Percentiles rank a stretch among this genome's conserved stretches.
phyloP scores from a whole-genome alignment of 2,329 filamentous ascomycete species.

The Venturia carpophila region DNA sequence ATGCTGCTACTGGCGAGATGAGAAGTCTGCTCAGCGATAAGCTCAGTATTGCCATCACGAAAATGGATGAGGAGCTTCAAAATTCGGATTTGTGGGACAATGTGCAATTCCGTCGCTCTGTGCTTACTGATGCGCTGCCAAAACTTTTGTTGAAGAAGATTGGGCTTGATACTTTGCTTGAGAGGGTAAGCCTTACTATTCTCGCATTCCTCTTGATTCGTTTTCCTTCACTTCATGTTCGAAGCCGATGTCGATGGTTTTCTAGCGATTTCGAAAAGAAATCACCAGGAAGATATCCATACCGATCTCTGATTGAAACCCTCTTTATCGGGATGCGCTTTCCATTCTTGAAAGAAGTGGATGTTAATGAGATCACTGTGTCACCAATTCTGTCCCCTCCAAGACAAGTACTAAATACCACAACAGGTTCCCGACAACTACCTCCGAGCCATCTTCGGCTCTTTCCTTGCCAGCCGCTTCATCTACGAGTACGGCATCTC shows the following conservation, averaged over 20 bases:
- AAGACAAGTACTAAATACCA: slow-evolving; percentile 22
- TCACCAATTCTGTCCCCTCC: not conserved
- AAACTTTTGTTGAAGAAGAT: slow-evolving; percentile 79
- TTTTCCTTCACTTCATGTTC: too few relatives aligned
- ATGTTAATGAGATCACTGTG: too few relatives aligned
- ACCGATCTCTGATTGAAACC: too few relatives aligned
- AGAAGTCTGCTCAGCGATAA: slow-evolving; percentile 87
- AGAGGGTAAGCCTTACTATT: slow-evolving; percentile 50
- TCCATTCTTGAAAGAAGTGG: too few relatives aligned
- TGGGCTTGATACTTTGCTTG: slow-evolving; percentile 77
- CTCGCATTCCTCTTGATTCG: too few relatives aligned
- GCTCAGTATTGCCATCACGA: slow-evolving; percentile 87
- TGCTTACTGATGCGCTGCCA: slow-evolving; percentile 79
- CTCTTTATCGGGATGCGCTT: too few relatives aligned
- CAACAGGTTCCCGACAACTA: slow-evolving; percentile 76
- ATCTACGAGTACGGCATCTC: slow-evolving; percentile 91
- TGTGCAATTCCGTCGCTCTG: slow-evolving; percentile 63
- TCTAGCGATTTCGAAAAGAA: too few relatives aligned
- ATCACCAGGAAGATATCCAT: too few relatives aligned
- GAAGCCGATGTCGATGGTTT: too few relatives aligned
- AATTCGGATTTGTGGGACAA: slow-evolving; percentile 88
- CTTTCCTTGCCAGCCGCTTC: slow-evolving; percentile 88
- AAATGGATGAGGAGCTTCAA: slow-evolving; percentile 91
- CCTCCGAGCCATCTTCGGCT: slow-evolving; percentile 89
- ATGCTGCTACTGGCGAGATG: slow-evolving; percentile 69